Conservation (phyloP, 1,284 basidiomycete species). For the Leccinum pachyderme region DNA sequence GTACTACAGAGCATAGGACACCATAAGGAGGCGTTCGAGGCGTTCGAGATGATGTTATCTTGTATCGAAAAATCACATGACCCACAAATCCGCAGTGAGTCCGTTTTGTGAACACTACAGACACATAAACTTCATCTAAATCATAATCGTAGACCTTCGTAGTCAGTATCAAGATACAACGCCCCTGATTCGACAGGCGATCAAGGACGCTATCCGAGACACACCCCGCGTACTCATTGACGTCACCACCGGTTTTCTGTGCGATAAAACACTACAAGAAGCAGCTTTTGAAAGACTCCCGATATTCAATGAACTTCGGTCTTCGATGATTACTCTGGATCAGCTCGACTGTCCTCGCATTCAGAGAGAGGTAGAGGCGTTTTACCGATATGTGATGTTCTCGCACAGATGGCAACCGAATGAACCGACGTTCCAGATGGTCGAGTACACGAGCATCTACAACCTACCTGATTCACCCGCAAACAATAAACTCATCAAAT, state of each 20-base stretch:
- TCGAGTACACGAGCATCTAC: neutral
- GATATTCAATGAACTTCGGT: neutral
- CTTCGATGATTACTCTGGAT: neutral
- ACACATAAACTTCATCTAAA: neutral
- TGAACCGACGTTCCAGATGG: neutral
- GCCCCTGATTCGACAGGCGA: neutral
- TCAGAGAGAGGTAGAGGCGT: neutral
- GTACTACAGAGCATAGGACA: neutral
- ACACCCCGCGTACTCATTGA: slow-evolving; percentile 4
- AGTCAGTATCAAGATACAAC: neutral
- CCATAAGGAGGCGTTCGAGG: neutral
- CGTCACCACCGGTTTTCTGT: neutral
- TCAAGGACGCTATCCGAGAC: neutral
- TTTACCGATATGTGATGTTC: neutral
- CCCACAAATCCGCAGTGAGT: neutral
- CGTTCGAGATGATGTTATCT: neutral
- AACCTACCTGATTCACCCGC: neutral
- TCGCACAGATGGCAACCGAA: neutral
- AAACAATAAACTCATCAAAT: neutral
- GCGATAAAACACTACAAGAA: neutral
- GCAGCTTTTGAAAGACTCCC: neutral
- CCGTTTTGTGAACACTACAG: neutral
- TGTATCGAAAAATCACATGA: neutral
- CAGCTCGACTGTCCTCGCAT: neutral
- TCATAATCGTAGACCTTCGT: neutral